A percentile compares a stretch with the other conserved stretches of the same genome.
Conservation (phyloP, 371 early-diverging fungal genomes). For the Mortierella sp. region DNA sequence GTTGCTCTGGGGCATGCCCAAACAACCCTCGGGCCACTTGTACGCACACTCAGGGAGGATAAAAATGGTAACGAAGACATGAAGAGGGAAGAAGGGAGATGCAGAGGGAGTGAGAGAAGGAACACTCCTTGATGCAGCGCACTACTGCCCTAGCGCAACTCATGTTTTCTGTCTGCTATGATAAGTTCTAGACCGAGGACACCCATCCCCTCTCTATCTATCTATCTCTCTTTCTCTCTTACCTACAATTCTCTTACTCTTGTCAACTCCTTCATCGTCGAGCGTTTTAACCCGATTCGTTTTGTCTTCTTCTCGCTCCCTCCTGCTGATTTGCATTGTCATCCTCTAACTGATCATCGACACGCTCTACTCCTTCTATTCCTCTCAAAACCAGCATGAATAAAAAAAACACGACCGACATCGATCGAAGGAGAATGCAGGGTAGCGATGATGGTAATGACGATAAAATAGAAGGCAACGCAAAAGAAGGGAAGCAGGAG, state of each 20-base stretch:
- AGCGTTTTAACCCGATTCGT: neutral
- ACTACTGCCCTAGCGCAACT: no score
- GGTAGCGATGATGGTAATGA: neutral
- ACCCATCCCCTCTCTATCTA: neutral
- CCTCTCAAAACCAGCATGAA: neutral
- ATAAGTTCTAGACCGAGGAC: no score
- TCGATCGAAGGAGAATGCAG: neutral
- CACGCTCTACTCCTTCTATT: neutral
- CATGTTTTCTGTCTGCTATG: no score
- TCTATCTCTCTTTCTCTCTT: neutral
- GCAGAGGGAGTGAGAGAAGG: neutral
- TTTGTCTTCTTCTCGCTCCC: neutral
- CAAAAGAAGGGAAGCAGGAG: neutral
- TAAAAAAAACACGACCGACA: neutral
- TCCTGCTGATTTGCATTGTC: neutral
- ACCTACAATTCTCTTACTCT: neutral
- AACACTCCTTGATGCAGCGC: no score
- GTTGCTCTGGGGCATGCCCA: neutral
- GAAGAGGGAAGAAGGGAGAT: neutral
- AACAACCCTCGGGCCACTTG: neutral
- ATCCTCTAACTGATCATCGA: neutral
- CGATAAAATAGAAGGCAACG: neutral
- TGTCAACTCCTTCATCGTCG: neutral
- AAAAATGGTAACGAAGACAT: neutral
- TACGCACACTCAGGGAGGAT: neutral